Evolutionary conservation across 306 rosid species (phyloP).

Genomic region (Astragalus membranaceus): DNA sequence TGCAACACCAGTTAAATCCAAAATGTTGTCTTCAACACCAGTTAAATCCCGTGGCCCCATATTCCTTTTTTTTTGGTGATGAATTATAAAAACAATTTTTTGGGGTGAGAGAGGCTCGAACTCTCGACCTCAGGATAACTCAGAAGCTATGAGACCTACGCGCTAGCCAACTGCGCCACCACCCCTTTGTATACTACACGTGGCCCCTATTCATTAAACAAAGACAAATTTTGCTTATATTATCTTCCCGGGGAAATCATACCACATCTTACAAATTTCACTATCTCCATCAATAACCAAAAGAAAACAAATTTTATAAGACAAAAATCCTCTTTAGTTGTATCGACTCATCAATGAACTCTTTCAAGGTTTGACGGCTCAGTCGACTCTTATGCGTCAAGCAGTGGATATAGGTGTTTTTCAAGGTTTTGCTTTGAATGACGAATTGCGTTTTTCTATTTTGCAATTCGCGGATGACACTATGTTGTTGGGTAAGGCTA

Average conservation of each 20-base stretch:
- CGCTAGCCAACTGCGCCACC: slow-evolving; percentile 85
- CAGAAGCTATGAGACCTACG: slow-evolving; percentile 66
- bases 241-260: slow-evolving; percentile 5
- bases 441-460: too few relatives aligned
- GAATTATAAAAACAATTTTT: too few relatives aligned
- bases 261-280: neutral
- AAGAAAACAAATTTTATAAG: neutral
- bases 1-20: slow-evolving; percentile 1
- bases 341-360: neutral
- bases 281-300: neutral
- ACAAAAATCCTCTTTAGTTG: neutral
- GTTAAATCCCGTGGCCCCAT: neutral
- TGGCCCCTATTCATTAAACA: neutral
- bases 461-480: too few relatives aligned
- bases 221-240: slow-evolving; percentile 13
- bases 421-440: too few relatives aligned
- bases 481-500: too few relatives aligned
- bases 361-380: too few relatives aligned
- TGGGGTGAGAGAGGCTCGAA: slow-evolving; percentile 72
- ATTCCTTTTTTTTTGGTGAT: too few relatives aligned
- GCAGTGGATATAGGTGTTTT: too few relatives aligned
- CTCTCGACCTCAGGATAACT: slow-evolving; percentile 71
- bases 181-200: slow-evolving; percentile 19
- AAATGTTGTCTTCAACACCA: neutral
- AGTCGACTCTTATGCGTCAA: too few relatives aligned